Conservation (phyloP, 768 basidiomycete genomes). For the Psilocybe subaeruginosa region DNA sequence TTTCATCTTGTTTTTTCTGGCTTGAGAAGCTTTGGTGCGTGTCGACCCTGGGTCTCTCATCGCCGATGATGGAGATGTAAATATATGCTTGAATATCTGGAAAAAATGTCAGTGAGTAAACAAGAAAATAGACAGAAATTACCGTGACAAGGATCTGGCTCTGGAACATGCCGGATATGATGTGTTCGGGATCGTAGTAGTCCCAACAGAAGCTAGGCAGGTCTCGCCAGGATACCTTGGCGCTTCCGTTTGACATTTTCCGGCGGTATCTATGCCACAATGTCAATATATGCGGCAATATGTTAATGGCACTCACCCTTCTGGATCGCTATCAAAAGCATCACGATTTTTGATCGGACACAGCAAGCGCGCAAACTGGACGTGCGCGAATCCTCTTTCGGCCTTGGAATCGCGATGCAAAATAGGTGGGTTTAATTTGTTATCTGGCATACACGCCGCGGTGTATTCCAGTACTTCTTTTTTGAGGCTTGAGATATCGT, state of each 20-base stretch:
- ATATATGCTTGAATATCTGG: neutral
- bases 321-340: neutral
- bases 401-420: neutral
- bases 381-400: neutral
- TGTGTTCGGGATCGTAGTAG: neutral
- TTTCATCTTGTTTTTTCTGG: neutral
- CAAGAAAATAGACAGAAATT: neutral
- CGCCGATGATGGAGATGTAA: neutral
- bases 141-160: slow-evolving; percentile 1
- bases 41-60: neutral
- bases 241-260: neutral
- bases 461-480: neutral
- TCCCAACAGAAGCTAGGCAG: neutral
- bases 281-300: neutral
- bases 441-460: neutral
- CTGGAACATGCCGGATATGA: neutral
- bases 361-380: neutral
- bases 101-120: neutral
- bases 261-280: neutral
- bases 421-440: neutral
- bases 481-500: neutral
- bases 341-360: neutral
- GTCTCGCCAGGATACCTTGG: neutral
- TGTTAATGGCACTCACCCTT: neutral
- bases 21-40: neutral